These are phyloP conservation scores for Ophiocordyceps camponoti-floridani DNA, from an alignment of 2,329 filamentous ascomycete species.

Conservation along the genomic window DNA sequence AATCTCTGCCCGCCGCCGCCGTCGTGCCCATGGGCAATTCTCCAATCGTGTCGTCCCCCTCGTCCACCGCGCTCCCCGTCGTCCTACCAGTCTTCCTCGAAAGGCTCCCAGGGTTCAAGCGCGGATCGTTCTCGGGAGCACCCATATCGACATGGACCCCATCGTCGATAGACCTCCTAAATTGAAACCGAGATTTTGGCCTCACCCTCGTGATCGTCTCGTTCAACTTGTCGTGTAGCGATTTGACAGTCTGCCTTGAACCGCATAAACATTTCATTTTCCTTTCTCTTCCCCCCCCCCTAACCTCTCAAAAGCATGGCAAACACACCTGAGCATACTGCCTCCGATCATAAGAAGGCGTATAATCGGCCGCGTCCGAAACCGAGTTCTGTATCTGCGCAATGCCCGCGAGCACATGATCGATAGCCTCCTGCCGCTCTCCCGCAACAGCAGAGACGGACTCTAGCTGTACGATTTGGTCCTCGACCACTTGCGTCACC, in stretches of 20 bases:
- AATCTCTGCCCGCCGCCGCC: slow-evolving; percentile 20
- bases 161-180: slow-evolving; percentile 29
- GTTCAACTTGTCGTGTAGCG: slow-evolving; percentile 60
- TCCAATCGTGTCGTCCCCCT: slow-evolving; percentile 16
- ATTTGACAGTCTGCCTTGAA: slow-evolving; percentile 50
- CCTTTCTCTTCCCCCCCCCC: too few relatives aligned
- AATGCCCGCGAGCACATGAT: slow-evolving; percentile 65
- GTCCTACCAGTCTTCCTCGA: slow-evolving; percentile 9
- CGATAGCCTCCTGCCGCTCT: slow-evolving; percentile 65
- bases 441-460: slow-evolving; percentile 43
- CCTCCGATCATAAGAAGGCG: slow-evolving; percentile 79
- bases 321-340: slow-evolving; percentile 56
- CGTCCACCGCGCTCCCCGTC: slow-evolving; percentile 3
- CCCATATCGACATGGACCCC: slow-evolving; percentile 21
- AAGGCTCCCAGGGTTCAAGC: slow-evolving; percentile 18
- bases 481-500: slow-evolving; percentile 46
- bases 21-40: slow-evolving; percentile 14
- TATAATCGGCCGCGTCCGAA: slow-evolving; percentile 62
- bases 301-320: neutral
- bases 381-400: slow-evolving; percentile 68
- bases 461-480: slow-evolving; percentile 53
- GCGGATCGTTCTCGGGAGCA: slow-evolving; percentile 22
- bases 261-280: neutral
- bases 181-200: slow-evolving; percentile 68
- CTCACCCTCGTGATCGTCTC: slow-evolving; percentile 47